Conservation (phyloP, 1,139 yeast species). For the Debaryomyces sp. region DNA sequence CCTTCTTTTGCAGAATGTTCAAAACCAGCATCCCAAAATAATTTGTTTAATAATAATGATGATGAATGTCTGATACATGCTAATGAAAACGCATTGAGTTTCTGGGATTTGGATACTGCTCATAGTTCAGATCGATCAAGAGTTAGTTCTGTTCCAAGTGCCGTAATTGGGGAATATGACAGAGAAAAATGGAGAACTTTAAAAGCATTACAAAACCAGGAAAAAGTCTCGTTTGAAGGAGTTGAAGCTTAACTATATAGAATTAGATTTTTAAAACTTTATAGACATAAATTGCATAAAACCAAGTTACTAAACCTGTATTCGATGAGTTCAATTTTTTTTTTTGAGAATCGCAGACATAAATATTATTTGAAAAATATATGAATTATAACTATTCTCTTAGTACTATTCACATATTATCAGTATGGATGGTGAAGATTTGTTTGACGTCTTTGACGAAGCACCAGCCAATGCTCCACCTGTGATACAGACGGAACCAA, state of each 20-base stretch:
- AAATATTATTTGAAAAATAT: not conserved
- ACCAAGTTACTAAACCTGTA: not conserved
- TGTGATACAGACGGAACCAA: constrained; percentile 6
- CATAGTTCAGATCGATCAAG: constrained; percentile 42
- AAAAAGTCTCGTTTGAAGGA: constrained; percentile 6
- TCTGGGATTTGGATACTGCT: constrained; percentile 44
- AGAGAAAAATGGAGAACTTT: constrained; percentile 65
- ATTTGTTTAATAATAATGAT: not conserved
- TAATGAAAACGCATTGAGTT: constrained; percentile 6
- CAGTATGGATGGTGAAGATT: constrained; percentile 44
- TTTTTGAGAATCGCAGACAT: not conserved
- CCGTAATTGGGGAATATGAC: constrained; percentile 65
- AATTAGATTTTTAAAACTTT: not conserved
- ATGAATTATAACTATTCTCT: not conserved
- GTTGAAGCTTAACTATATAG: not conserved
- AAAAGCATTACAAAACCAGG: constrained; percentile 29
- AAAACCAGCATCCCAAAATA: not conserved
- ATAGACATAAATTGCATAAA: constrained; percentile 4
- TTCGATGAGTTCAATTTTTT: constrained; percentile 7
- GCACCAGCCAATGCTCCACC: constrained; percentile 44
- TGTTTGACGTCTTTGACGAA: constrained; percentile 72
- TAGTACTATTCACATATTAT: not conserved
- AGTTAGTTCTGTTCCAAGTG: constrained; percentile 56
- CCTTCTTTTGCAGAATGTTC: not conserved
- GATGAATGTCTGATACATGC: not conserved